Conservation (phyloP, 306 rosid species). For the Nissolia schottii region DNA sequence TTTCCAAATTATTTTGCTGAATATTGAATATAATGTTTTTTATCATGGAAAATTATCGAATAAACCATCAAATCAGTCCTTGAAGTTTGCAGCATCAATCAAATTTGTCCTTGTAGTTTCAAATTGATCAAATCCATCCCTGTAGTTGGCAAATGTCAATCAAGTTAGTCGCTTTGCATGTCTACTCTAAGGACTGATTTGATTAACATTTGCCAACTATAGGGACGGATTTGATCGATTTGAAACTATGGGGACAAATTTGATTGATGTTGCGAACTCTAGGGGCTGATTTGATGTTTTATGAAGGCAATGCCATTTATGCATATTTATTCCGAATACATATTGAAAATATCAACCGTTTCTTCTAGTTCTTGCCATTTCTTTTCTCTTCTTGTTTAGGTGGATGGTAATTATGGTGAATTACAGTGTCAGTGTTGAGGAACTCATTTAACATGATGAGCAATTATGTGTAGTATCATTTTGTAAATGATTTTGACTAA, state of each 20-base stretch:
- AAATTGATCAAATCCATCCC: too few relatives aligned
- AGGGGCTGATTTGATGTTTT: too few relatives aligned
- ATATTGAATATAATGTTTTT: slow-evolving; percentile 19
- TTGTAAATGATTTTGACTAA: slow-evolving; percentile 6
- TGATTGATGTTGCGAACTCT: too few relatives aligned
- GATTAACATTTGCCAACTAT: too few relatives aligned
- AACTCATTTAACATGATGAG: background rate
- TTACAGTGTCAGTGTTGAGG: slow-evolving; percentile 1
- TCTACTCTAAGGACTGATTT: too few relatives aligned
- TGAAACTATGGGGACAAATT: too few relatives aligned
- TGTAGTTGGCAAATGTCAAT: too few relatives aligned
- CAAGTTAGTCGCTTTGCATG: too few relatives aligned
- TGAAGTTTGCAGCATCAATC: too few relatives aligned
- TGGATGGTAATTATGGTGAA: background rate
- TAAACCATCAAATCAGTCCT: too few relatives aligned
- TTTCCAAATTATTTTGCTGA: slow-evolving; percentile 15
- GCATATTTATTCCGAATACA: slow-evolving; percentile 1
- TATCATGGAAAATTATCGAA: slow-evolving; percentile 2
- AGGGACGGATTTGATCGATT: too few relatives aligned
- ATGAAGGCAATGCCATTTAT: slow-evolving; percentile 1
- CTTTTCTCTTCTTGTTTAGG: background rate
- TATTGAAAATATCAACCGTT: slow-evolving; percentile 9
- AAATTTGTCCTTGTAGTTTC: too few relatives aligned
- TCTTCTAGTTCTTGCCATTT: background rate
- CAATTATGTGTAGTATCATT: slow-evolving; percentile 9